Percentiles rank a stretch among this genome's conserved stretches.
Evolutionary conservation across 1,139 yeast genomes (phyloP).

Genomic region (Hyphopichia wangnamkhiaoensis): DNA sequence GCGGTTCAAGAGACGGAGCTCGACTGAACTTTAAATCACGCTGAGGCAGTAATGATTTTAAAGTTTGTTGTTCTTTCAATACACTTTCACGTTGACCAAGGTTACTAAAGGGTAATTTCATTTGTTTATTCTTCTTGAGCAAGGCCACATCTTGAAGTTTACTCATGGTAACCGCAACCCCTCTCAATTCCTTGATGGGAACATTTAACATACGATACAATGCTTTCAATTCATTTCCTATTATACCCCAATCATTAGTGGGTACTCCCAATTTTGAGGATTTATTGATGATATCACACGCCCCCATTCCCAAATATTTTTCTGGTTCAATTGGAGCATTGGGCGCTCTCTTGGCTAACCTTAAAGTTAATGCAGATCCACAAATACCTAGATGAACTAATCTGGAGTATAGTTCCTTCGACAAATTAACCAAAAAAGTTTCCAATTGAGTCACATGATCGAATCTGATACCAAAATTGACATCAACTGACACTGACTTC

Average conservation of each 20-base stretch:
- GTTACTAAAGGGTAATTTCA: slow-evolving; percentile 37
- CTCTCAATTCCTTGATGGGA: slow-evolving; percentile 72
- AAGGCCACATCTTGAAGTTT: slow-evolving; percentile 47
- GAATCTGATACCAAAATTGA: slow-evolving; percentile 88
- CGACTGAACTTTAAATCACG: background rate
- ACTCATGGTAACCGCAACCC: slow-evolving; percentile 70
- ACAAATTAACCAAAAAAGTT: slow-evolving; percentile 56
- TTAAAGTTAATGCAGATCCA: slow-evolving; percentile 63
- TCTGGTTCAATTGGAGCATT: slow-evolving; percentile 74
- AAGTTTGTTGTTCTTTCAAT: background rate
- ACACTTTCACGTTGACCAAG: background rate
- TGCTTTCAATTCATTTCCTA: slow-evolving; percentile 62
- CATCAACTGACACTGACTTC: slow-evolving; percentile 83
- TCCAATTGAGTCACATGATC: slow-evolving; percentile 61
- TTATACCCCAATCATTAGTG: slow-evolving; percentile 61
- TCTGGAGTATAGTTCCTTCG: slow-evolving; percentile 60
- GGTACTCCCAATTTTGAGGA: slow-evolving; percentile 62
- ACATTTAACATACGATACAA: slow-evolving; percentile 58
- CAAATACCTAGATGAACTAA: slow-evolving; percentile 46
- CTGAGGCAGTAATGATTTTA: background rate
- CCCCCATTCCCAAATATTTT: slow-evolving; percentile 83
- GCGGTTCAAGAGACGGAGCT: background rate
- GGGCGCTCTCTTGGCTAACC: slow-evolving; percentile 62
- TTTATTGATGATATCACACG: slow-evolving; percentile 64
- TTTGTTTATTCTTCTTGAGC: slow-evolving; percentile 36